Base-by-base conservation (phyloP, 192 early-diverging fungal species). In the Dimargaris cristalligena region DNA sequence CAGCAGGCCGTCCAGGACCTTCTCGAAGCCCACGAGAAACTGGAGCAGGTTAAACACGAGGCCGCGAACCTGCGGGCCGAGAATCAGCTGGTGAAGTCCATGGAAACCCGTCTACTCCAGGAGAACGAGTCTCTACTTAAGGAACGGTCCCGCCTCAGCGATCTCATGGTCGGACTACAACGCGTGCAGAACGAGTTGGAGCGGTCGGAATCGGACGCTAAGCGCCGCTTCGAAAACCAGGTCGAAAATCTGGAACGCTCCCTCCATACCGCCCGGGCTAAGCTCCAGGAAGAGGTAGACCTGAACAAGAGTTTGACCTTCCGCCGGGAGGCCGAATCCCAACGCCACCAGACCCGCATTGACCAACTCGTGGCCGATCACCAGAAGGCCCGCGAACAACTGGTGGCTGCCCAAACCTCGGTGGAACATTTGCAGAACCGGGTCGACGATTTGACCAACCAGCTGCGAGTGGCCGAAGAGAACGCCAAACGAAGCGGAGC, bases 41-140 rank as follows among this genome's bases (percentile, higher is more conserved):
- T 75, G 14, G 74, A 79, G n/a, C 44, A 67, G 16, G 62, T 76
- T 32, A 61, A 61, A 2, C 68, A 63, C n/a, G 73, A 84, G 51
- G 38, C 74, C 1, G 64, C 74, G 38, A 68, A 81, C 9, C 56
- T 81, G 3, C 72, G 76, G 52, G 71, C 76, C 22, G 83, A 87
- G 65, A 68, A 71, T 44, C 73, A 78, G 9, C 52, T 79, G 30
- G 69, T 68, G 62, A 76, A 78, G 35, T 50, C 63, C 13, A 71
- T 71, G 41, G 77, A 81, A 61, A 60, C 60, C 20, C 71, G 80
- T 30, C 61, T 74, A 41, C 56, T 74, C 14, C 70, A 76, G 41
- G 74, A 82, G 20, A 70, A 67, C 57, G 63, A 77, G 56, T 68
- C 71, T 10, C 62, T 80, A 1, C 48, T 70, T 35, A 63, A 61